phyloP scores from a whole-genome alignment of 2,329 filamentous ascomycete species.

The Claviceps humidiphila region DNA sequence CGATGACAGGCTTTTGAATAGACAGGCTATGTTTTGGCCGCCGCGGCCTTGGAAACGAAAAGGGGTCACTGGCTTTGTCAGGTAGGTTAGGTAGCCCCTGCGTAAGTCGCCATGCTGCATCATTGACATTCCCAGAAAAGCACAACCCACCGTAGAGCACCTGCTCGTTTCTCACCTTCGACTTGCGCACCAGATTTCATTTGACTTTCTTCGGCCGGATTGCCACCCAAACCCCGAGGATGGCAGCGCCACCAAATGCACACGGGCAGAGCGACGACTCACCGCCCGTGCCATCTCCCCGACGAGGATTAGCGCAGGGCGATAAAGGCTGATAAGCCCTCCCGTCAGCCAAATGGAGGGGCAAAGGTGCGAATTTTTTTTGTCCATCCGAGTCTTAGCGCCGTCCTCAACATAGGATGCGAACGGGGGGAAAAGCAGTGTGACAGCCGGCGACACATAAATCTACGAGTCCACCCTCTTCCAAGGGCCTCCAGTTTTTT shows the following conservation, averaged over 20 bases:
- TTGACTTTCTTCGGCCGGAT: too few relatives aligned
- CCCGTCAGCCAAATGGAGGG: constrained; percentile 10
- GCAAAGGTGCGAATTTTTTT: constrained; percentile 12
- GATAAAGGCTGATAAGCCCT: constrained; percentile 14
- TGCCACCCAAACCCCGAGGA: background rate
- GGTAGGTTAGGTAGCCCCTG: too few relatives aligned
- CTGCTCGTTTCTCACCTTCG: too few relatives aligned
- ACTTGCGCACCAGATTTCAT: too few relatives aligned
- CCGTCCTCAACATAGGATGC: background rate
- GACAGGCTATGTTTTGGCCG: too few relatives aligned
- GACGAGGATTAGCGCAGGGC: constrained; percentile 7
- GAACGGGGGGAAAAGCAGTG: constrained; percentile 9
- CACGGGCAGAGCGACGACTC: constrained; percentile 4
- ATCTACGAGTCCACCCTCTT: constrained; percentile 6
- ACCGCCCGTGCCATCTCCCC: constrained; percentile 9
- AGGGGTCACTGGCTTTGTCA: too few relatives aligned
- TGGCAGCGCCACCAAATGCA: background rate
- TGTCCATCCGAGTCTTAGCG: constrained; percentile 6
- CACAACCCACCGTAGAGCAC: too few relatives aligned
- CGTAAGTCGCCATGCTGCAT: too few relatives aligned
- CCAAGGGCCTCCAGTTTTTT: constrained; percentile 4
- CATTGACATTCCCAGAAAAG: too few relatives aligned
- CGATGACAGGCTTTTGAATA: too few relatives aligned
- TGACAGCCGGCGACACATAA: constrained; percentile 9
- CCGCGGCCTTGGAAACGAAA: too few relatives aligned